A percentile compares a stretch with the other conserved stretches of the same genome.
Evolutionary conservation across 768 basidiomycete species (phyloP).

Genomic region (Suillus hirtellus): DNA sequence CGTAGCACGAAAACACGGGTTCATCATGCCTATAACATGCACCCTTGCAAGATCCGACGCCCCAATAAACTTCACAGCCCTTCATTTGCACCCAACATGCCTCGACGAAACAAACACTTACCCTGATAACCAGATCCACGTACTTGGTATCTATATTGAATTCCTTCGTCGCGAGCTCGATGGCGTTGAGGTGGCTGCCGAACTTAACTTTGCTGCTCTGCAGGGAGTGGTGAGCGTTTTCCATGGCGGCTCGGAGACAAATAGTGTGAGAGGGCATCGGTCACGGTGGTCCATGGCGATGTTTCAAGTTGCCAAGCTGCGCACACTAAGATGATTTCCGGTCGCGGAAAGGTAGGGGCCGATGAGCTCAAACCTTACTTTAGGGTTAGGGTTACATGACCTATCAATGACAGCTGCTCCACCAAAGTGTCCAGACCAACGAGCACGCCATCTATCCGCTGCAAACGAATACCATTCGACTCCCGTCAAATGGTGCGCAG

Average conservation of each 20-base stretch:
- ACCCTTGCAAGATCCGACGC: slow-evolving; percentile 69
- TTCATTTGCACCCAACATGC: slow-evolving; percentile 13
- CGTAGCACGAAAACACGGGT: slow-evolving; percentile 73
- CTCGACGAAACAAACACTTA: slow-evolving; percentile 22
- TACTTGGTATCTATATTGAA: slow-evolving; percentile 43
- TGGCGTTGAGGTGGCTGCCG: slow-evolving; percentile 33
- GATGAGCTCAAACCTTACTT: slow-evolving; percentile 1
- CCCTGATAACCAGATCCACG: slow-evolving; percentile 60
- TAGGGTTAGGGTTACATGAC: slow-evolving; percentile 12
- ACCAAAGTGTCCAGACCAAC: background rate
- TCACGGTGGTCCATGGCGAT: background rate
- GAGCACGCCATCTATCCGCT: background rate
- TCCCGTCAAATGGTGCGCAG: background rate
- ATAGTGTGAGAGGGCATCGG: slow-evolving; percentile 1
- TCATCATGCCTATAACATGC: slow-evolving; percentile 62
- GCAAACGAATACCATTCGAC: background rate
- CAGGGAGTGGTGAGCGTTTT: slow-evolving; percentile 11
- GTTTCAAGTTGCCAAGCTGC: background rate
- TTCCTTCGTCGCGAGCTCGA: slow-evolving; percentile 33
- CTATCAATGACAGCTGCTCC: background rate
- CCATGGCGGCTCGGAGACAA: slow-evolving; percentile 15
- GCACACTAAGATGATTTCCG: background rate
- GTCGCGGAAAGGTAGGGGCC: background rate
- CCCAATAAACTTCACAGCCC: slow-evolving; percentile 57
- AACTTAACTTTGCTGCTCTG: slow-evolving; percentile 16